A percentile compares a stretch with the other conserved stretches of the same genome.
phyloP scores from a whole-genome alignment of 176 grass and related monocot genomes.

The Luzula sylvatica region DNA sequence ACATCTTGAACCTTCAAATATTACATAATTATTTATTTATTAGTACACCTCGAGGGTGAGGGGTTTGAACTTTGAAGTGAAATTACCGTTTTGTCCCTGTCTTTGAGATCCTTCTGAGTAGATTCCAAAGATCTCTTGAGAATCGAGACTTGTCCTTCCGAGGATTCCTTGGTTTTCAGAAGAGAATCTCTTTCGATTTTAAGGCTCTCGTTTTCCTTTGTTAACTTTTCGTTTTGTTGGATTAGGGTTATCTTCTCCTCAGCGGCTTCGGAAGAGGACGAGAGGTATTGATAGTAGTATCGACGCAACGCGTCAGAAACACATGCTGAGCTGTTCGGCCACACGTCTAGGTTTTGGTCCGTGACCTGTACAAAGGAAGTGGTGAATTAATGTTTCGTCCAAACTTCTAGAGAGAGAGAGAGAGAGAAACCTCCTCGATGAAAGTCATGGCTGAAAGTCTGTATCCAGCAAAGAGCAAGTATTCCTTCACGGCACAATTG shows the following conservation, averaged over 20 bases:
- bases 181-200: conserved; percentile 54
- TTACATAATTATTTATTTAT: no score
- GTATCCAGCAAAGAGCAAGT: conserved; percentile 93
- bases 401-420: conserved; percentile 10
- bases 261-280: conserved; percentile 81
- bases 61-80: background rate
- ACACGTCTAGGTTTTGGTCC: conserved; percentile 87
- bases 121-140: conserved; percentile 66
- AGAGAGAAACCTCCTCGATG: conserved; percentile 73
- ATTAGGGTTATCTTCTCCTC: conserved; percentile 96
- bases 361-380: conserved; percentile 49
- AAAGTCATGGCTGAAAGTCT: conserved; percentile 92
- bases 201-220: conserved; percentile 66
- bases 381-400: background rate
- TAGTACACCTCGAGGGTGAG: no score
- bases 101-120: conserved; percentile 75
- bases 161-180: conserved; percentile 49
- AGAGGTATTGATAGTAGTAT: conserved; percentile 98
- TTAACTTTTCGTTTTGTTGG: conserved; percentile 61
- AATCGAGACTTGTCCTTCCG: conserved; percentile 44
- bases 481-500: conserved; percentile 93
- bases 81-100: conserved; percentile 76
- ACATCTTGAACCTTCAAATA: conserved; percentile 65
- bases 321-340: conserved; percentile 74
- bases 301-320: conserved; percentile 86